Conservation (phyloP, 1,284 basidiomycete species). For the Omphalotus olearius region DNA sequence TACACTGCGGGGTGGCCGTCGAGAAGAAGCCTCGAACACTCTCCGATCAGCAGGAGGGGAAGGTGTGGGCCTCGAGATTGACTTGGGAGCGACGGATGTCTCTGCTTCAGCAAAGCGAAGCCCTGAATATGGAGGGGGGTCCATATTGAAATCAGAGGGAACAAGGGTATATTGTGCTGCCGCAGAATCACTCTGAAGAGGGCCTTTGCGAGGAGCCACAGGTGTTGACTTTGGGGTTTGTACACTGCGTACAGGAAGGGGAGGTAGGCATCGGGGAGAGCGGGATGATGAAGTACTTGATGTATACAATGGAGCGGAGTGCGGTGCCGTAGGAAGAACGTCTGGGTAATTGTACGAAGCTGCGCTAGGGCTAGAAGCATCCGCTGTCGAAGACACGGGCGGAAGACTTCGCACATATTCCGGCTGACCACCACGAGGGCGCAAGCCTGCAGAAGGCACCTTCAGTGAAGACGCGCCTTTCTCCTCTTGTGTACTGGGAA, state of each 20-base stretch:
- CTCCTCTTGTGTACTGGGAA: not conserved
- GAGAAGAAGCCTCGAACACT: not conserved
- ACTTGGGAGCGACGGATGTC: not conserved
- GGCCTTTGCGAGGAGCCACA: not conserved
- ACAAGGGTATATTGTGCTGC: conserved; percentile 3
- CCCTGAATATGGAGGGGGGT: conserved; percentile 9
- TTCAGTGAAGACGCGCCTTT: not conserved
- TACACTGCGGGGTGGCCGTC: not conserved
- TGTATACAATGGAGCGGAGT: not conserved
- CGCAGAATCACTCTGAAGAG: no score
- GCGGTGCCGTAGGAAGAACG: not conserved
- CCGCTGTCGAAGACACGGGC: not conserved
- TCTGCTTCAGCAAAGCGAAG: not conserved
- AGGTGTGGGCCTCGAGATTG: not conserved
- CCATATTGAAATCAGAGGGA: not conserved
- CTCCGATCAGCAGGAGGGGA: not conserved
- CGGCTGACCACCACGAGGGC: conserved; percentile 2
- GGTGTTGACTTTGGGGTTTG: not conserved
- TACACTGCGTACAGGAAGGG: not conserved
- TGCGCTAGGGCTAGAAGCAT: not conserved
- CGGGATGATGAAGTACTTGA: not conserved
- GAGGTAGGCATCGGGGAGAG: conserved; percentile 5
- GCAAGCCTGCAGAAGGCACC: not conserved
- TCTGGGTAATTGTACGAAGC: not conserved
- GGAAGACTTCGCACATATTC: conserved; percentile 1